Evolutionary conservation across 1,284 basidiomycete genomes (phyloP), one percentile per base, ranked within the genome.

Genomic region (Ganoderma resinaceum): DNA sequence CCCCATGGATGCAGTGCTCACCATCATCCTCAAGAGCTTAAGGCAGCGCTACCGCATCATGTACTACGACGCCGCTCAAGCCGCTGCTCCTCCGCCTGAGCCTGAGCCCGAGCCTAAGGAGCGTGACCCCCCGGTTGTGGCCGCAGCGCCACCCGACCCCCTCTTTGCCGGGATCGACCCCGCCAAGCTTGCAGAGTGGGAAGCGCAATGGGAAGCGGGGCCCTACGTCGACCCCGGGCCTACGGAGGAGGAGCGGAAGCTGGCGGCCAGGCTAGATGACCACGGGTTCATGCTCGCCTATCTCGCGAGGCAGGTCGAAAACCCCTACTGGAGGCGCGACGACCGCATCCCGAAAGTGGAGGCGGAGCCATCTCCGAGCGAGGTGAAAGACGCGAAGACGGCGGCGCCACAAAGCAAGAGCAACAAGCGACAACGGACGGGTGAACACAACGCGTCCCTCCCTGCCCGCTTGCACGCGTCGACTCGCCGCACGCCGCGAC

Each of bases 401-500:
- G n/a, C n/a, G n/a, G n/a, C n/a, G n/a, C n/a, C n/a, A n/a, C n/a
- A n/a, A n/a, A n/a, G n/a, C n/a, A n/a, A n/a, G 29, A 55, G 53
- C 11, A 55, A 16, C 53, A 55, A 55, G 53, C 53, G 53, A 18
- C 53, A 33, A 14, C 53, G 53, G 53, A 55, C 53, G 53, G 31
- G 14, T 7, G 29, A 20, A 16, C 53, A 31, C 31, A 55, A 55
- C 2, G 31, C 16, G 3, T 31, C 53, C 14, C 53, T 55, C 0
- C 53, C 53, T 16, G 53, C 53, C 8, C 53, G 31, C 49, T 29
- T 52, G 49, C 49, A 16, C 49, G 26, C 49, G 16, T 52, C 49
- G 16, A 29, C 49, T 4, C 49, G 49, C 9, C 49, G 49, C 5
- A 26, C 23, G 23, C 49, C 23, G 12, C 23, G n/a, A 12, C n/a